These are phyloP conservation scores for Picea abies DNA, from an alignment of 83 land plant genomes.

Conservation along the genomic window DNA sequence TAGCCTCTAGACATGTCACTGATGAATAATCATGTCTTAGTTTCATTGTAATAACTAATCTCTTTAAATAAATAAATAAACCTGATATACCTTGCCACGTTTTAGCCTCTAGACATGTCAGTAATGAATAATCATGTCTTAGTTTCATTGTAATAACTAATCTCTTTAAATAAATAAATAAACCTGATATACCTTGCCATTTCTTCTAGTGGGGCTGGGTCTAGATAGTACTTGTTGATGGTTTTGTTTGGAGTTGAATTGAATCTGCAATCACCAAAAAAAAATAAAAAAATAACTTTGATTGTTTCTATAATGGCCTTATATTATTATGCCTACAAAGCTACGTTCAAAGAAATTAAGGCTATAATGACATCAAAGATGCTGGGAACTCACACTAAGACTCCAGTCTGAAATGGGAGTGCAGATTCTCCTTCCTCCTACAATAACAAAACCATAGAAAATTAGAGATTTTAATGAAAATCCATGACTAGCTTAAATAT, in stretches of 20 bases:
- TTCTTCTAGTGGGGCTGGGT: slow-evolving; percentile 70
- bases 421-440: slow-evolving; percentile 42
- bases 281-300: not conserved
- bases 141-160: not conserved
- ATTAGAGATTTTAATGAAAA: not conserved
- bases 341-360: not conserved
- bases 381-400: slow-evolving; percentile 51
- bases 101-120: too few species aligned
- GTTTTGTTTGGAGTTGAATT: slow-evolving; percentile 59
- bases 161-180: too few species aligned
- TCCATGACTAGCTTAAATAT: not conserved
- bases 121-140: too few species aligned
- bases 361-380: too few species aligned
- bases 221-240: slow-evolving; percentile 66
- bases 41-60: not conserved
- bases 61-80: too few species aligned
- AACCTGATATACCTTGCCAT: slow-evolving; percentile 61
- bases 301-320: not conserved
- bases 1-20: too few species aligned
- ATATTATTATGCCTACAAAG: not conserved
- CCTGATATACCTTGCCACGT: slow-evolving; percentile 48
- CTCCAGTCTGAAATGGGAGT: slow-evolving; percentile 50
- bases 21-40: too few species aligned
- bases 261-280: slow-evolving; percentile 41
- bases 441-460: not conserved